These are phyloP conservation scores for Posidonia australis DNA, from an alignment of 106 monocot species.

Conservation along the genomic window DNA sequence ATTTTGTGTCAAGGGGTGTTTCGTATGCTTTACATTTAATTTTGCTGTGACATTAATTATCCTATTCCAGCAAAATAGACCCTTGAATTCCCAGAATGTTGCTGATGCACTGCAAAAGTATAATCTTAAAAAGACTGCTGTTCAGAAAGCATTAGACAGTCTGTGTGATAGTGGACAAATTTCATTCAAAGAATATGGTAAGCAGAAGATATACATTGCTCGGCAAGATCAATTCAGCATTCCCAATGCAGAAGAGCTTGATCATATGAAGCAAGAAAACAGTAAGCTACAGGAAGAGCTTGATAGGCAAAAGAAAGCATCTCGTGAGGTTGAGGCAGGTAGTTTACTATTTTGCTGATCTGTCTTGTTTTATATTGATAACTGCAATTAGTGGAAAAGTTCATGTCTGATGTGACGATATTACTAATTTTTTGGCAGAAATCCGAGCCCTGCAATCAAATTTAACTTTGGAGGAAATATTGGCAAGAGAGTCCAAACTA, in stretches of 20 bases:
- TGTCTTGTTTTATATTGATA: neutral
- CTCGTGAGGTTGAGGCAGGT: constrained; percentile 72
- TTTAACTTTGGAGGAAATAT: constrained; percentile 68
- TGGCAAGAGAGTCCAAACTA: constrained; percentile 44
- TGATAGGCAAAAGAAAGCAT: constrained; percentile 49
- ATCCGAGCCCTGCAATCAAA: constrained; percentile 70
- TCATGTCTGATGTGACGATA: neutral
- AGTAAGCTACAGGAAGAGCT: constrained; percentile 61
- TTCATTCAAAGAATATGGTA: constrained; percentile 94
- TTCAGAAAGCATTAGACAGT: constrained; percentile 80
- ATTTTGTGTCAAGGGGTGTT: neutral
- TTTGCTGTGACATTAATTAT: neutral
- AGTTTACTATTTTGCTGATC: neutral
- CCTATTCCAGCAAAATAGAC: constrained; percentile 74
- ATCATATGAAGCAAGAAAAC: constrained; percentile 83
- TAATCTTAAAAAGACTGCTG: constrained; percentile 82
- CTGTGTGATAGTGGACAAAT: constrained; percentile 71
- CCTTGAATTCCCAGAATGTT: constrained; percentile 84
- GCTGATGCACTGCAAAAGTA: constrained; percentile 95
- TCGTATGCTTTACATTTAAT: neutral
- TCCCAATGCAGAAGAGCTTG: constrained; percentile 74
- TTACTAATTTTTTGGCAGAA: constrained; percentile 29
- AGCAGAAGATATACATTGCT: constrained; percentile 90
- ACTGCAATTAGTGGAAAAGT: neutral
- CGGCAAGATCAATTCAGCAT: constrained; percentile 91